These are phyloP conservation scores for Sclerotinia minor DNA, from an alignment of 2,329 filamentous ascomycete genomes.

Conservation along the genomic window DNA sequence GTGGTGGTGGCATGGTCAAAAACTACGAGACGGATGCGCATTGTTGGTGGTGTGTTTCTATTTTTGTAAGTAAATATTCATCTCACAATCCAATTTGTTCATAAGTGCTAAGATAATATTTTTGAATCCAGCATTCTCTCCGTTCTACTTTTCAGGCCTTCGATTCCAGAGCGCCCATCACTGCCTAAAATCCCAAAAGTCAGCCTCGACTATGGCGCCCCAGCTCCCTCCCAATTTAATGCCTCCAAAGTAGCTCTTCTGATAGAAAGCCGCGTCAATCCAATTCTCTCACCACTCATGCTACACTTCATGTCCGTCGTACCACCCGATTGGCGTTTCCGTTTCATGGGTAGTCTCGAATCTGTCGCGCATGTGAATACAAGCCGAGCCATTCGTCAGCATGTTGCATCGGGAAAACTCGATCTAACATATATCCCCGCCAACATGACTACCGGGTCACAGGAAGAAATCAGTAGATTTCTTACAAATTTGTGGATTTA, in stretches of 20 bases:
- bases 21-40: conserved; percentile 39
- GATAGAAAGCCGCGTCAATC: conserved; percentile 52
- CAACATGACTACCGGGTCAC: conserved; percentile 51
- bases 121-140: conserved; percentile 32
- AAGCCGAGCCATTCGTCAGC: conserved; percentile 48
- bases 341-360: conserved; percentile 52
- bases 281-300: conserved; percentile 51
- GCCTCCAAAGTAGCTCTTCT: conserved; percentile 49
- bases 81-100: not conserved
- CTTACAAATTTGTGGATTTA: conserved; percentile 54
- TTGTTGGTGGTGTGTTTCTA: conserved; percentile 33
- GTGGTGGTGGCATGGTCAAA: conserved; percentile 36
- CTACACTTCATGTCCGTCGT: conserved; percentile 57
- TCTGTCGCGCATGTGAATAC: conserved; percentile 49
- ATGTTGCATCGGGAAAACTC: conserved; percentile 45
- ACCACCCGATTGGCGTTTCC: conserved; percentile 56
- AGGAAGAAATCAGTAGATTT: conserved; percentile 54
- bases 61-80: conserved; percentile 33
- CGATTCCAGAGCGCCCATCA: conserved; percentile 30
- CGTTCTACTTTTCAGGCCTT: conserved; percentile 33
- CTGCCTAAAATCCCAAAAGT: conserved; percentile 29
- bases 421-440: conserved; percentile 53
- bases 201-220: conserved; percentile 23
- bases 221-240: conserved; percentile 23
- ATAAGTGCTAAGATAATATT: conserved; percentile 19